Base-by-base conservation (phyloP, 768 basidiomycete genomes). In the Boletus patriciae region DNA sequence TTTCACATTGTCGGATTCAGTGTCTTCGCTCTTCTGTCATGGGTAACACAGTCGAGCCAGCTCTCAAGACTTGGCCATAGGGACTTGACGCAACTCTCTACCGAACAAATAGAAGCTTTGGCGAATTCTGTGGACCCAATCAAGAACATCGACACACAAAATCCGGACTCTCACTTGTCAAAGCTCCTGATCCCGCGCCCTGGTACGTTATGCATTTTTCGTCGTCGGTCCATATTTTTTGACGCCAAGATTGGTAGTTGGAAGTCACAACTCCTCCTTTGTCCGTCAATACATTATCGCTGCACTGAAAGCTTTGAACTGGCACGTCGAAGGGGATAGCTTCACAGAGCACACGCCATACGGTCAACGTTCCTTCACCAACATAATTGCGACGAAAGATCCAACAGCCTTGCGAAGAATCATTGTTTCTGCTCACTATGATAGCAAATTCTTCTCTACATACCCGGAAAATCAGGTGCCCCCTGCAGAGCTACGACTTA, bases 381-480 rank as follows among this genome's bases (percentile, higher is more conserved):
- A 99, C 74, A 78, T 98, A 48, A 87, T 98, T 61, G 96, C 94
- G 33, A 98, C 97, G 12, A 97, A 97, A 70, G 89, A 98, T 68
- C 90, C 91, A n/a, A 70, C 75, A 18, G 95, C 97, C 0, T 76
- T 87, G 2, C 75, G 91, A 44, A 86, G 92, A 58, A 79, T 99
- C 34, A 79, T 96, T 16, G 70, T 99, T n/a, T 79, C 97, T 6
- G 97, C 95, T 7, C 95, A 98, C 68, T 94, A 86, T 63, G 95
- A 98, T 70, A 92, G 90, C 74, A 97, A 97, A 76, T 95, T 84
- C 73, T 94, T 88, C 62, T 75, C 86, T 0, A 71, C 69, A 1
- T 86, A 79, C 55, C 90, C 92, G 6, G 71, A 81, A 37, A 90
- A 92, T 67, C 87, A 92, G 77, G 94, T 91, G 65, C 56, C 78